Base-by-base conservation (phyloP, 371 early-diverging fungal species). In the Rhizopus stolonifer region DNA sequence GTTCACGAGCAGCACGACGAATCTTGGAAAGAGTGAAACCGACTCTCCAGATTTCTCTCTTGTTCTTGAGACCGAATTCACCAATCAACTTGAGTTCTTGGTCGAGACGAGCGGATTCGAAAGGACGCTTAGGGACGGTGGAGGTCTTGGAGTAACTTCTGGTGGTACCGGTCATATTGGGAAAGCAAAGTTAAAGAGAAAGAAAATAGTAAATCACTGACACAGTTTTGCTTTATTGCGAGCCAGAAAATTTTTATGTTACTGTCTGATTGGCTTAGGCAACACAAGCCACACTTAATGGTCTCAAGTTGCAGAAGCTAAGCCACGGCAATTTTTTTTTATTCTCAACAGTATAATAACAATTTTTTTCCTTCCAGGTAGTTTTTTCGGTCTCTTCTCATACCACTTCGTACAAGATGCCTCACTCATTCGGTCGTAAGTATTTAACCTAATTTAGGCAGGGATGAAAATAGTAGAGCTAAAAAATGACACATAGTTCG, bases 1-100 rank as follows among this genome's bases (percentile, higher is more conserved):
- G 90, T 80, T 97, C 98, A 94, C 98, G 96, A 70, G 99, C 99
- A 70, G 99, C 95, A 91, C 95, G 95, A 85, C 99, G 99, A 73
- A 99, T 96, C 86, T 97, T 94, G 83, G 98, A 95, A 65, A 97
- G 89, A 56, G 95, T 93, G 77, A 89, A 91, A 55, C 95, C 93
- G 55, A 97, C 91, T 70, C 98, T 91, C 94, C 97, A 98, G 81
- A 99, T 95, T 85, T 99, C 99, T 70, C 91, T 92, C 94, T 99
- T 99, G 95, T 97, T 98, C 75, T 93, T 90, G 71, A 99, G 92
- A 80, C 99, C 99, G 85, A 92, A 99, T 71, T 93, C 94, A 62
- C 99, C 99, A 69, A 93, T 86, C 63, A 99, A 87, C 88, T 97
- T 95, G 74, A 99, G 85, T 85, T 99, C 99, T 75, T 93, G 93